Evolutionary conservation across 371 early-diverging fungal species (phyloP), one percentile per base, ranked within the genome.

Genomic region (Lichtheimia corymbifera): DNA sequence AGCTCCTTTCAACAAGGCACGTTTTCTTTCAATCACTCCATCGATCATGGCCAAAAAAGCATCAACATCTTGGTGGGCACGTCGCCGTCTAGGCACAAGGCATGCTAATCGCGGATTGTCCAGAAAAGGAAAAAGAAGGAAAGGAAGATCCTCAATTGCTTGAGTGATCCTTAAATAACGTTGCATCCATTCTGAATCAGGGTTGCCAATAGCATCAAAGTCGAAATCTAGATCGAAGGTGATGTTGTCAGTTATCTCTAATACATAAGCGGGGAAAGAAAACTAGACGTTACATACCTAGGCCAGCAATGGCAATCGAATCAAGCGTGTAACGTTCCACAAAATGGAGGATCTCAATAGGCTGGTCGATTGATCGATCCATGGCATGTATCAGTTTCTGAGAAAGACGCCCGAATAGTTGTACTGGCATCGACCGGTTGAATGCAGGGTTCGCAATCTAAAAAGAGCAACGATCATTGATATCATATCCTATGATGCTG

Each of bases 391-490:
- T 72, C 6, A 74, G 12, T 1, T 52, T 54, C 13, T 62, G 57
- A 0, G 66, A 55, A 9, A 68, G 25, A 4, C 51, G n/a, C 3
- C 74, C 76, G 67, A 79, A 76, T 0, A 71, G 15, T 2, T 61
- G 53, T 0, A 74, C 51, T 4, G 76, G 79, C 66, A 79, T 68
- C 2, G 74, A 56, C 14, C 72, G 71, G 50, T 71, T 72, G 50
- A 79, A 79, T 5, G 73, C 79, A 14, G 78, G 78, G 22, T 76
- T 82, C 4, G 70, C 69, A 42, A 70, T 50, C 62, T 66, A 50
- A 20, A 5, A 41, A 3, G 5, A 28, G 4, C 7, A 28, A 11
- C 6, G 9, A 35, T 35, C 47, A 47, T 47, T 5, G 7, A 47
- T 22, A 11, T 17, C 12, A 0, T 1, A 17, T 9, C 5, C 17